Base-by-base conservation (phyloP, 2,329 filamentous ascomycete genomes). In the Amauroascus verrucosus region DNA sequence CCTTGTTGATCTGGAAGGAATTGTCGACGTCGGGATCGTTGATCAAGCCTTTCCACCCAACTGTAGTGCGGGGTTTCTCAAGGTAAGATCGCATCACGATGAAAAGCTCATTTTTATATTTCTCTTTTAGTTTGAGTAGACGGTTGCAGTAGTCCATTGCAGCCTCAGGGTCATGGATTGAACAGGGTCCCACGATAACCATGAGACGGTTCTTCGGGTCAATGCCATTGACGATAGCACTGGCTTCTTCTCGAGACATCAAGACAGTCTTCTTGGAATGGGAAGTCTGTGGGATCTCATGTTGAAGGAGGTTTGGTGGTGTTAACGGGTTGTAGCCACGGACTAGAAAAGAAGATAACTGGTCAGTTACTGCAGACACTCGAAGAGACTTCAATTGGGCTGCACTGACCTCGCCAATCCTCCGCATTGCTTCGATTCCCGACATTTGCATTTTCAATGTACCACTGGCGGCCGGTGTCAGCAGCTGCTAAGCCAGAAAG, bases 1-100 rank as follows among this genome's bases (percentile, higher is more conserved):
- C 93, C 78, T 97, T 97, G 79, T 97, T 97, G 75, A 98, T 97
- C 74, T 96, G 84, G 85, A 95, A 97, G 71, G 86, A 93, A 70
- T 95, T 91, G 72, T 97, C 90, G 67, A 98, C 95, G 66, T 97
- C 91, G 1, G 93, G 93, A 72, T 98, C 93, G 70, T 98, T 97
- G 75, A 98, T 95, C 63, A 98, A 76, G 48, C 93, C 93, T 77
- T 98, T 98, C 93, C 93, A 98, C 62, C 93, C 93, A 26, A 98
- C 88, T 0, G 93, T 98, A 26, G 93, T 98, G 59, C 93, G 84
- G 20, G 93, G 93, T 79, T 98, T 98, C 79, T 98, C 93, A 56
- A 98, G 82, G 80, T 98, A 98, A 59, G 88, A 87, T 62, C 93
- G 86, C 93, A 98, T 98, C 57, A 98, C 85, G 62, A 98, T 93